phyloP scores from a whole-genome alignment of 176 grass and related monocot species.

The Guadua angustifolia region DNA sequence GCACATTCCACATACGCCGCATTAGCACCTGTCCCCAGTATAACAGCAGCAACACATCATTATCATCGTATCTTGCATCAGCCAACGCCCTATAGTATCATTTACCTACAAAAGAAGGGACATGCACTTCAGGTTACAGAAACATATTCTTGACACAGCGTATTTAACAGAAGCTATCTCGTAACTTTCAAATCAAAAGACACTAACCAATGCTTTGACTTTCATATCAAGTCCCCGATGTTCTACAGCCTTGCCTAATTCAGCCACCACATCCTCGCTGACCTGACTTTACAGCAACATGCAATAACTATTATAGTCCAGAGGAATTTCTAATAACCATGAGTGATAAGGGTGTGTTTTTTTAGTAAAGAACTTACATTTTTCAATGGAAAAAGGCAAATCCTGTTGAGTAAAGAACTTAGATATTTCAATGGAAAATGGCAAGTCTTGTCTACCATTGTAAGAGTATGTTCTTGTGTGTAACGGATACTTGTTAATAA shows the following conservation, averaged over 20 bases:
- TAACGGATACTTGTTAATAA: neutral
- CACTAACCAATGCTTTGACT: conserved; percentile 65
- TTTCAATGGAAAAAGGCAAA: neutral
- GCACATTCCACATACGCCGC: conserved; percentile 76
- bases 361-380: conserved; percentile 13
- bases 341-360: neutral
- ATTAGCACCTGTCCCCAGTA: conserved; percentile 86
- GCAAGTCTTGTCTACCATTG: neutral
- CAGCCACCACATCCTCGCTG: conserved; percentile 69
- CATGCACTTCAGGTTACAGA: conserved; percentile 1
- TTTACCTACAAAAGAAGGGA: conserved; percentile 48
- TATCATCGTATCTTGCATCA: conserved; percentile 69
- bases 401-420: neutral
- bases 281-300: conserved; percentile 54
- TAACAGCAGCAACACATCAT: conserved; percentile 68
- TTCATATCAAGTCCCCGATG: conserved; percentile 72
- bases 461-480: neutral
- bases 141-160: neutral
- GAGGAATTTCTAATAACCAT: neutral
- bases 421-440: neutral
- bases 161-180: conserved; percentile 19
- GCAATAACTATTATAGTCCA: neutral
- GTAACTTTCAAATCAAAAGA: conserved; percentile 2
- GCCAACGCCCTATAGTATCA: conserved; percentile 71
- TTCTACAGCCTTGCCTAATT: conserved; percentile 68